phyloP scores from a whole-genome alignment of 139 green algal genomes.

The Nannochloris sp. region DNA sequence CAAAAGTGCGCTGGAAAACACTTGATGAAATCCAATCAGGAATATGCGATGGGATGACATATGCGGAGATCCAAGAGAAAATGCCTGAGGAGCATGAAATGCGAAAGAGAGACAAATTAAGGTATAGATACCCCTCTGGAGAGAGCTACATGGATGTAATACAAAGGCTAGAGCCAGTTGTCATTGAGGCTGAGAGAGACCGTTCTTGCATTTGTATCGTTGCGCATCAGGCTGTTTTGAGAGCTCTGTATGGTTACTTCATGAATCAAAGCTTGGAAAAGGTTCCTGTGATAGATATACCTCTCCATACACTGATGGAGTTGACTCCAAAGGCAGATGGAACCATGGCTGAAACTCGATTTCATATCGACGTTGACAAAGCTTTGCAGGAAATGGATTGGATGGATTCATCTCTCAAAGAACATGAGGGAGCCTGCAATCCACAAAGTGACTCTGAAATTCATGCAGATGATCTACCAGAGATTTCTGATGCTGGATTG shows the following conservation, averaged over 20 bases:
- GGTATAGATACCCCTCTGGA: slow-evolving; percentile 81
- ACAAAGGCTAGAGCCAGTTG: slow-evolving; percentile 78
- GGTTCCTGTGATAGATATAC: slow-evolving; percentile 72
- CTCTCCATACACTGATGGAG: slow-evolving; percentile 89
- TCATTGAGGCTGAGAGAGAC: slow-evolving; percentile 87
- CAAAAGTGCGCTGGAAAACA: slow-evolving; percentile 86
- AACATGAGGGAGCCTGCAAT: neutral
- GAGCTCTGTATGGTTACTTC: slow-evolving; percentile 84
- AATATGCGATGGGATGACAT: slow-evolving; percentile 80
- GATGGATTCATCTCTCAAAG: neutral
- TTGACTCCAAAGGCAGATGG: slow-evolving; percentile 74
- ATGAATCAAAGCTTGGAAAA: slow-evolving; percentile 44
- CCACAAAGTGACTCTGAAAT: too few species aligned
- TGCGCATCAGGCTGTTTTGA: slow-evolving; percentile 78
- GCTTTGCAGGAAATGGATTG: slow-evolving; percentile 4
- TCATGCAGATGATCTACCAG: too few species aligned
- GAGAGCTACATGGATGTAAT: slow-evolving; percentile 90
- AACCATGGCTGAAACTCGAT: slow-evolving; percentile 64
- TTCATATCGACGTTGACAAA: slow-evolving; percentile 40
- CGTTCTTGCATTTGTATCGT: slow-evolving; percentile 74
- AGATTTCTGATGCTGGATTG: neutral
- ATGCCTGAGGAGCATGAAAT: slow-evolving; percentile 68
- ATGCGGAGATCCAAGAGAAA: slow-evolving; percentile 61
- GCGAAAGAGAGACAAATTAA: slow-evolving; percentile 79
- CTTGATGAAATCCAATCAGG: slow-evolving; percentile 82